These are phyloP conservation scores for Trypanosoma rangeli DNA, from an alignment of 208 protist species.

Conservation along the genomic window DNA sequence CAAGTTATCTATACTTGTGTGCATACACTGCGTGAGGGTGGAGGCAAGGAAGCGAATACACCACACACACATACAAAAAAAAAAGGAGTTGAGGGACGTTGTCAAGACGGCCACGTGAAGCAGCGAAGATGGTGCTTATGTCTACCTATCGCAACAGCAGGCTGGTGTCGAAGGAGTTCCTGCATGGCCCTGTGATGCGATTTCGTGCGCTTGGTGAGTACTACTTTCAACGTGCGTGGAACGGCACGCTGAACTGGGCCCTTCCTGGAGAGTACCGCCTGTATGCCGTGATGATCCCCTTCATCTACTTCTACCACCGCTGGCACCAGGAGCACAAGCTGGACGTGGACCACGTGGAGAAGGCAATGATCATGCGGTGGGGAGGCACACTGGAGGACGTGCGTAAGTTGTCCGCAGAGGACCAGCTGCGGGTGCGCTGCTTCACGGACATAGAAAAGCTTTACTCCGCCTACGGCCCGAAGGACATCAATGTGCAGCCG, in stretches of 20 bases:
- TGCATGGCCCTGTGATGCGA: conserved; percentile 64
- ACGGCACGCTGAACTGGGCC: conserved; percentile 61
- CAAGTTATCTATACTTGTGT: no score
- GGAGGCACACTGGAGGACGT: conserved; percentile 81
- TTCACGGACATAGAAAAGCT: conserved; percentile 85
- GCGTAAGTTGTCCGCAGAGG: conserved; percentile 76
- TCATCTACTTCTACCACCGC: conserved; percentile 87
- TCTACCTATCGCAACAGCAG: conserved; percentile 81
- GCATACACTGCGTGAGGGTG: no score
- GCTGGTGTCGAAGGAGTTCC: conserved; percentile 61
- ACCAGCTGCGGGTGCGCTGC: conserved; percentile 78
- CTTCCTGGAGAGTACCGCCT: conserved; percentile 81
- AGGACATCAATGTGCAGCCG: conserved; percentile 80
- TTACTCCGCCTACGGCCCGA: conserved; percentile 84
- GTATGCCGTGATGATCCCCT: conserved; percentile 60
- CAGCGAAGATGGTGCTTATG: conserved; percentile 70
- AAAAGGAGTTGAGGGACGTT: no score
- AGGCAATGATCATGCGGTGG: conserved; percentile 86
- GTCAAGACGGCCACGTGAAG: no score
- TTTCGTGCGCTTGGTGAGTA: conserved; percentile 79
- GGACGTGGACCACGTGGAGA: conserved; percentile 67
- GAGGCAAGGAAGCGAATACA: no score
- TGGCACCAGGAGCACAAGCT: conserved; percentile 85
- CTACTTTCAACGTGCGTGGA: conserved; percentile 85
- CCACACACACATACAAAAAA: no score